Evolutionary conservation across 1,284 basidiomycete genomes (phyloP), one percentile per base, ranked within the genome.

Genomic region (Volvariella volvacea): DNA sequence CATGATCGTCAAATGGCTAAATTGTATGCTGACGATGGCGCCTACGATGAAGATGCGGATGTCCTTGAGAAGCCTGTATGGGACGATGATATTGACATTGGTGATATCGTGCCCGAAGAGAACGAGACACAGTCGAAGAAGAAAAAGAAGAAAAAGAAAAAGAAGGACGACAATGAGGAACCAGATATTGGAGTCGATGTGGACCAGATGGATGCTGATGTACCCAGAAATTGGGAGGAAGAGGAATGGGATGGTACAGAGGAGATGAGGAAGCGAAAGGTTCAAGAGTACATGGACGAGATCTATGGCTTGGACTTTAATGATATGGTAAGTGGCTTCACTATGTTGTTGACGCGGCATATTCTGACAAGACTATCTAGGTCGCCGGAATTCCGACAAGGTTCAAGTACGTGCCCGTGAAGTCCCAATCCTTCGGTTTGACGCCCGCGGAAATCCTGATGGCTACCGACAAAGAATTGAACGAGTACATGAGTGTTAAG

Each of bases 231-330:
- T n/a, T 25, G 44, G 22, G 57, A 59, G 4, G 65, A 66, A 36
- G 76, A 73, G 39, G 78, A 80, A 49, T 84, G 84, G 81, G 79
- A 80, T 52, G 87, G 87, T 21, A 84, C 83, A 25, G 85, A 92
- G 53, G 84, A 50, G 53, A 59, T 46, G 49, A 58, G 1, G 63
- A 62, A 2, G 68, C 59, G 2, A 67, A 67, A 32, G 68, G 64
- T n/a, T 60, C 57, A 7, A 82, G 74, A 88, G 55, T 90, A 94
- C 54, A 88, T 97, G 81, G 88, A 94, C 50, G 88, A 93, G 59
- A 74, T 98, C 43, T 88, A 92, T 61, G 80, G 73, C 22, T 73
- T 98, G 15, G 93, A 97, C 53, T 96, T 97, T 70, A 97, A 98
- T 64, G 94, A 97, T 60, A 79, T 96, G 72, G 92, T 93, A 50